phyloP scores from a whole-genome alignment of 768 basidiomycete species.

The Trametes elegans region DNA sequence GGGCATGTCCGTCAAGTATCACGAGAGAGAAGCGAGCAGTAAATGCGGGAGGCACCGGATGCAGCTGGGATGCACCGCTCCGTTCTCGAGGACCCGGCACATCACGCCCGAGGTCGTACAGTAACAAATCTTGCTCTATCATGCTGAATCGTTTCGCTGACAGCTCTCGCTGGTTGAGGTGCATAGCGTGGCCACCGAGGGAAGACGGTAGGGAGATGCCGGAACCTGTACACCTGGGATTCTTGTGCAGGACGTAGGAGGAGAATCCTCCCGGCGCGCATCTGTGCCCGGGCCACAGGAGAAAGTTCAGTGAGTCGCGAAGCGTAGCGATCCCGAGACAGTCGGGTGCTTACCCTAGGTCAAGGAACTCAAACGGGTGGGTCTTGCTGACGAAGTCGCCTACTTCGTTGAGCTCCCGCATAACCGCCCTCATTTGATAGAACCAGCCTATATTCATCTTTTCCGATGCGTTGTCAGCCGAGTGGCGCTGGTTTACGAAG shows the following conservation, averaged over 20 bases:
- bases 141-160: slow-evolving; percentile 7
- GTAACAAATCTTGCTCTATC: slow-evolving; percentile 13
- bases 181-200: slow-evolving; percentile 11
- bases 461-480: slow-evolving; percentile 4
- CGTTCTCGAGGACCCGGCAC: too few species aligned
- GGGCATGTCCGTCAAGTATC: slow-evolving; percentile 34
- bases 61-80: background rate
- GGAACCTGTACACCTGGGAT: slow-evolving; percentile 9
- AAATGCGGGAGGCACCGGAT: background rate
- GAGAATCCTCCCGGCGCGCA: slow-evolving; percentile 26
- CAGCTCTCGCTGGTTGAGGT: slow-evolving; percentile 7
- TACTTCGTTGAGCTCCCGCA: slow-evolving; percentile 22
- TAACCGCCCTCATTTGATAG: slow-evolving; percentile 16
- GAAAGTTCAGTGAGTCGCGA: background rate
- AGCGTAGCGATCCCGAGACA: too few species aligned
- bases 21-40: slow-evolving; percentile 28
- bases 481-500: slow-evolving; percentile 11
- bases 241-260: slow-evolving; percentile 19
- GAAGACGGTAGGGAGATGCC: slow-evolving; percentile 18
- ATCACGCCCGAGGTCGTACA: slow-evolving; percentile 12
- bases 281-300: too few species aligned
- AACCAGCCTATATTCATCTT: slow-evolving; percentile 17
- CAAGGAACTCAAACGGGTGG: slow-evolving; percentile 14
- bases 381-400: slow-evolving; percentile 7
- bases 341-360: slow-evolving; percentile 17